These are phyloP conservation scores for Coemansia sp. DNA, from an alignment of 192 early-diverging fungal species.

Conservation along the genomic window DNA sequence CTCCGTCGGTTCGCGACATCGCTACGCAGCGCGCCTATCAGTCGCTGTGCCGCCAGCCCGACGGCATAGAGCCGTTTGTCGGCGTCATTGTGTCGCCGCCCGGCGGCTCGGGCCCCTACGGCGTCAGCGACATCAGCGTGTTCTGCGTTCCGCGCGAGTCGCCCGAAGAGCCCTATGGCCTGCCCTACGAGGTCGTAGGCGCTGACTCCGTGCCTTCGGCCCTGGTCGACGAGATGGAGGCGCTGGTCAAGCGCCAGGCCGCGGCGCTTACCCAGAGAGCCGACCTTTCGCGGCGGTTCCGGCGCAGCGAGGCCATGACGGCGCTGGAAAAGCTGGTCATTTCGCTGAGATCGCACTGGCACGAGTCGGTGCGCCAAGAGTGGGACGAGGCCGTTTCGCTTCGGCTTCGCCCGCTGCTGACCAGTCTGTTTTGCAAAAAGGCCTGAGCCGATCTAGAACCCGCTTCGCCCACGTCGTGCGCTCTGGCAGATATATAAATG, in stretches of 20 bases:
- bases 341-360: constrained; percentile 57
- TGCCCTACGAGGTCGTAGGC: constrained; percentile 45
- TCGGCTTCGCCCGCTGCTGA: constrained; percentile 36
- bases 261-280: constrained; percentile 53
- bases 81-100: constrained; percentile 86
- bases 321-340: constrained; percentile 63
- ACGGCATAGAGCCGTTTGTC: constrained; percentile 81
- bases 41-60: constrained; percentile 65
- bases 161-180: constrained; percentile 12
- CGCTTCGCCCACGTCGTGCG: too few species aligned
- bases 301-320: constrained; percentile 53
- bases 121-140: constrained; percentile 37
- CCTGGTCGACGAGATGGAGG: constrained; percentile 55
- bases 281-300: constrained; percentile 56
- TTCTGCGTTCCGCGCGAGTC: constrained; percentile 16
- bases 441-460: too few species aligned
- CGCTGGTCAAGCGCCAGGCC: constrained; percentile 62
- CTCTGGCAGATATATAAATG: too few species aligned
- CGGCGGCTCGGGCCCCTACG: constrained; percentile 46
- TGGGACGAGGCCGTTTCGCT: constrained; percentile 39
- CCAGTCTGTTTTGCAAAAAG: constrained; percentile 20
- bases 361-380: constrained; percentile 15
- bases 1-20: constrained; percentile 85
- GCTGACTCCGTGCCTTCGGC: constrained; percentile 50
- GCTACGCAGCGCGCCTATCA: constrained; percentile 88